Conservation (phyloP, 129 eudicot species). For the Rutidosis leptorrhynchoides region DNA sequence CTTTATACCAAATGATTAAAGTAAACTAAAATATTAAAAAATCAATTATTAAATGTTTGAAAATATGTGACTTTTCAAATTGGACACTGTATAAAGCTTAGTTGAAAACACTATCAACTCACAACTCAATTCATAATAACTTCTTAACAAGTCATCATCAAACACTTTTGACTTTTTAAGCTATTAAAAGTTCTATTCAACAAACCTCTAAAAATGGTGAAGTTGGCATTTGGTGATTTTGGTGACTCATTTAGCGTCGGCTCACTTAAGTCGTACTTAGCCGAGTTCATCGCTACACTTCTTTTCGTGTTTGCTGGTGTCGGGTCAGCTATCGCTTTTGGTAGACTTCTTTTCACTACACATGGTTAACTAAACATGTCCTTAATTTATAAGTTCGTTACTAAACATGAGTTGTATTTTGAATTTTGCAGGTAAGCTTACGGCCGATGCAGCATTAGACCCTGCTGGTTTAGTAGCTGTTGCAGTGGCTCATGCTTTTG, state of each 20-base stretch:
- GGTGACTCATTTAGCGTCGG: conserved; percentile 53
- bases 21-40: neutral
- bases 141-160: conserved; percentile 24
- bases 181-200: neutral
- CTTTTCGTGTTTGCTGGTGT: conserved; percentile 68
- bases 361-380: too few species aligned
- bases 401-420: neutral
- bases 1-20: conserved; percentile 1
- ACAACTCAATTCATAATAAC: conserved; percentile 13
- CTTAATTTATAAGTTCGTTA: too few species aligned
- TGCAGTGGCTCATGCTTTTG: conserved; percentile 67
- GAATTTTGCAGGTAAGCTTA: conserved; percentile 40
- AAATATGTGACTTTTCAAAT: neutral
- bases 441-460: conserved; percentile 50
- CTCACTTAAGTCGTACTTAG: conserved; percentile 50
- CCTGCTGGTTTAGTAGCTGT: conserved; percentile 64
- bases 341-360: conserved; percentile 3
- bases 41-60: neutral
- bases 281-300: conserved; percentile 69
- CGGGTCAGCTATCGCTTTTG: conserved; percentile 52
- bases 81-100: conserved; percentile 24
- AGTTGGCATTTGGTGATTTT: conserved; percentile 52
- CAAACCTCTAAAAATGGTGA: conserved; percentile 45
- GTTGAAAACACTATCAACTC: conserved; percentile 1
- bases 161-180: conserved; percentile 16